These are phyloP conservation scores for Penicillium cataractarum DNA, from an alignment of 495 filamentous ascomycete genomes.

Conservation along the genomic window DNA sequence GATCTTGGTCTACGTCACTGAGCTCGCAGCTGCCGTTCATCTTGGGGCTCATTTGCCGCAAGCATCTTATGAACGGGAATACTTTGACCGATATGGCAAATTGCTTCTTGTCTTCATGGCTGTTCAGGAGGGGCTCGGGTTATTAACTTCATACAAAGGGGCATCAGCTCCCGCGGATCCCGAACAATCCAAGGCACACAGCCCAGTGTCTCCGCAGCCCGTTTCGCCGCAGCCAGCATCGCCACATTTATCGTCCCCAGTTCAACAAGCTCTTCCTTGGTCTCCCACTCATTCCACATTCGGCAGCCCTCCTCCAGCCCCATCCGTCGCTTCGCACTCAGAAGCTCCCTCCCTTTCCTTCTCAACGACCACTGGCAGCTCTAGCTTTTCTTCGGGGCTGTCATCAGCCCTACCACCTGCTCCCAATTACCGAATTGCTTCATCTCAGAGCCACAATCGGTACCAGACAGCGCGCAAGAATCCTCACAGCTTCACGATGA, in stretches of 20 bases:
- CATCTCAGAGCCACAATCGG: slow-evolving; percentile 22
- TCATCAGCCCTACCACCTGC: slow-evolving; percentile 31
- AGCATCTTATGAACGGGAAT: slow-evolving; percentile 35
- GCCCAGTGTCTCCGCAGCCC: slow-evolving; percentile 7
- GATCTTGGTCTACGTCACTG: slow-evolving; percentile 47
- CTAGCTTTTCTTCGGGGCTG: slow-evolving; percentile 33
- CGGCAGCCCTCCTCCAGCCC: slow-evolving; percentile 9
- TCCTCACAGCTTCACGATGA: slow-evolving; percentile 43
- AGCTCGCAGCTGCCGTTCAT: slow-evolving; percentile 44
- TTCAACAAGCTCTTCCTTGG: slow-evolving; percentile 18
- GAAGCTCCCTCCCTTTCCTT: slow-evolving; percentile 39
- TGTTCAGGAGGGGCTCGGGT: slow-evolving; percentile 39
- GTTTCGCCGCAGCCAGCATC: slow-evolving; percentile 10
- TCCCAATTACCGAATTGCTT: slow-evolving; percentile 27
- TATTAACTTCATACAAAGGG: slow-evolving; percentile 33
- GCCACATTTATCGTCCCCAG: slow-evolving; percentile 5
- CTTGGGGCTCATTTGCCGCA: slow-evolving; percentile 45
- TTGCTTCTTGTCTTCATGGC: slow-evolving; percentile 47
- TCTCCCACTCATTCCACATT: slow-evolving; percentile 19
- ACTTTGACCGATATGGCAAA: slow-evolving; percentile 50
- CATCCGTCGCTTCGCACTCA: slow-evolving; percentile 10
- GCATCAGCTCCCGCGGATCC: not conserved
- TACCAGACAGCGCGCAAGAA: slow-evolving; percentile 23
- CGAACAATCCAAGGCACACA: slow-evolving; percentile 11
- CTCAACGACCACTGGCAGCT: slow-evolving; percentile 31